Evolutionary conservation across 768 basidiomycete species (phyloP).

Genomic region (Hemileccinum rubropunctum): DNA sequence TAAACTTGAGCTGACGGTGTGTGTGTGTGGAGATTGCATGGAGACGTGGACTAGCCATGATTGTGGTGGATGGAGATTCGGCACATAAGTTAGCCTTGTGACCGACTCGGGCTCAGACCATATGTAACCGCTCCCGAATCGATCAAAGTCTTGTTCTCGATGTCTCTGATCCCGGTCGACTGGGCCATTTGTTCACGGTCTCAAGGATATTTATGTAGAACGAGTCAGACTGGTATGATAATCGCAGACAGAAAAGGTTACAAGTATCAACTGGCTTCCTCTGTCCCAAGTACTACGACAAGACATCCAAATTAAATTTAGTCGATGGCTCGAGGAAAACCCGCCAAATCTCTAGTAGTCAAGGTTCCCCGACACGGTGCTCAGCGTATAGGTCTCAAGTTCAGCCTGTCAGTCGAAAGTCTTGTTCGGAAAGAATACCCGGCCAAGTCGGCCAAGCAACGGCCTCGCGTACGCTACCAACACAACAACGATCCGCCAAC

Average conservation of each 20-base stretch:
- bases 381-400: constrained; percentile 64
- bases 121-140: constrained; percentile 5
- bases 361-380: constrained; percentile 75
- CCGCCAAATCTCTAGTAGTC: constrained; percentile 54
- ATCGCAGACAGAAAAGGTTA: too few relatives aligned
- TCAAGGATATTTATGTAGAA: too few relatives aligned
- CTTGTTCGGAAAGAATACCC: constrained; percentile 50
- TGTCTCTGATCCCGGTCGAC: too few relatives aligned
- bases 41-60: constrained; percentile 20
- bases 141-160: neutral
- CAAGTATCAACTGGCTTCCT: too few relatives aligned
- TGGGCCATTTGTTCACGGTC: too few relatives aligned
- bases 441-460: constrained; percentile 45
- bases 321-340: constrained; percentile 43
- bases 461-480: constrained; percentile 41
- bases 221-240: too few relatives aligned
- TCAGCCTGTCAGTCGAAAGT: constrained; percentile 55
- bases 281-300: neutral
- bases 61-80: neutral
- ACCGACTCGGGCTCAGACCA: constrained; percentile 8
- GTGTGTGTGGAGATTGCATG: constrained; percentile 46
- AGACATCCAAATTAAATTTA: too few relatives aligned
- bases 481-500: constrained; percentile 52
- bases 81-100: neutral
- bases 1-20: constrained; percentile 68